These are phyloP conservation scores for Trichoderma afroharzianum DNA, from an alignment of 2,329 filamentous ascomycete species.

Conservation along the genomic window DNA sequence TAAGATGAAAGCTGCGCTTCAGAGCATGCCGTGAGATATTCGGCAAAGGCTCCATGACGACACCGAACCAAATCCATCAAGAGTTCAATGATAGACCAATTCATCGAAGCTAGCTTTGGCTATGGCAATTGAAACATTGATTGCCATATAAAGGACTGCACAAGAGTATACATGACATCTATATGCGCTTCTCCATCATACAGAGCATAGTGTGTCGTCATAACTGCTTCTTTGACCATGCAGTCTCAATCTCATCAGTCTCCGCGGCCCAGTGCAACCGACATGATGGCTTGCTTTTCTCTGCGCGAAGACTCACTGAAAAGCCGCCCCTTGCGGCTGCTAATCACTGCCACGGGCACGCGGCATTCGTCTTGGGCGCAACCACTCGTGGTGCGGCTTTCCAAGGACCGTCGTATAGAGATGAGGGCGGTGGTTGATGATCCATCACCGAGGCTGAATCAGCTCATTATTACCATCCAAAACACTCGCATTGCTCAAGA, in stretches of 20 bases:
- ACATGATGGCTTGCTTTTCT: slow-evolving; percentile 34
- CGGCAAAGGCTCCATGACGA: not conserved
- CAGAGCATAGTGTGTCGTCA: not conserved
- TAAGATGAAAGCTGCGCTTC: not conserved
- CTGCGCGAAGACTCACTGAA: slow-evolving; percentile 35
- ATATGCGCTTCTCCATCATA: not conserved
- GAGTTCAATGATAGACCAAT: not conserved
- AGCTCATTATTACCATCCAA: slow-evolving; percentile 58
- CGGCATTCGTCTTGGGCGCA: slow-evolving; percentile 64
- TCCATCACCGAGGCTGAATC: slow-evolving; percentile 58
- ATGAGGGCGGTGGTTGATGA: slow-evolving; percentile 63
- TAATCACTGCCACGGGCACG: slow-evolving; percentile 63
- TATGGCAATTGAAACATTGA: not conserved
- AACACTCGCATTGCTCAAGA: slow-evolving; percentile 44
- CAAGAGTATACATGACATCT: not conserved
- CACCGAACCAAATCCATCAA: not conserved
- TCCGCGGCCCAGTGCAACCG: slow-evolving; percentile 31
- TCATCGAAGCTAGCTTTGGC: not conserved
- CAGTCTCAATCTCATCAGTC: slow-evolving; percentile 32
- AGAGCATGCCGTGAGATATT: not conserved
- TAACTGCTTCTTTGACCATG: slow-evolving; percentile 28
- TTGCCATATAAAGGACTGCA: not conserved
- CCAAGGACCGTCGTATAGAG: slow-evolving; percentile 60
- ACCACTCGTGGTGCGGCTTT: slow-evolving; percentile 62
- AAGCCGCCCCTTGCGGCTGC: slow-evolving; percentile 53